Base-by-base conservation (phyloP, 2,329 filamentous ascomycete genomes). In the Sclerotinia glacialis region DNA sequence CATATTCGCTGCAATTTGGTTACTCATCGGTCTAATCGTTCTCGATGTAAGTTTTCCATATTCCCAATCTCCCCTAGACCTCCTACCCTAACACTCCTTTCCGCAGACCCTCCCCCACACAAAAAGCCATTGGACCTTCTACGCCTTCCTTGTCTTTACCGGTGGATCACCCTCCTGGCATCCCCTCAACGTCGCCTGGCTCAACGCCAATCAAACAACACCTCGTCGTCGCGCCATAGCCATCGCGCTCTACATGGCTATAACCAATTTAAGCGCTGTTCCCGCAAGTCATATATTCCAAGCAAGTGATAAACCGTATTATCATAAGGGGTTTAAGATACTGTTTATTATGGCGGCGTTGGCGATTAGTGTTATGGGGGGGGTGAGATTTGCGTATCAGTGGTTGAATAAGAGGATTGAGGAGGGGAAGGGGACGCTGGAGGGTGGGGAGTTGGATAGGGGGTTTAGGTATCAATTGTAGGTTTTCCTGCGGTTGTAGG, bases 161-260 rank as follows among this genome's bases (percentile, higher is more conserved):
- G 54, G 44, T 3, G 63, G 63, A 9, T 60, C 63, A 0, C 63
- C 63, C 42, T 65, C 63, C 31, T 65, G 63, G 63, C 63, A 60
- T 6, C 63, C 63, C n/a, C 46, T 65, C n/a, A 65, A 65, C 34
- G 63, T 65, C 14, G 63, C 63, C 23, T 65, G 63, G 63, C 63
- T 65, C 12, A 59, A 52, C 18, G 63, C 63, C 14, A 65, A 65
- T 18, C 63, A 65, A 47, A 44, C 63, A 2, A 65, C 63, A 0
- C 63, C 63, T 14, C 53, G 63, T 11, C 53, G 63, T 28, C 63
- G 63, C 34, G 63, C 63, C 7, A 65, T 65, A 2, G 63, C 63
- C 1, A 34, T 65, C 9, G 54, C 63, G 7, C 44, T 65, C 6
- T 65, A 65, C 18, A 65, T 65, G 63, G 63, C 63, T 3, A 65